phyloP scores from a whole-genome alignment of 1,284 basidiomycete species.

The Sporisorium sorghi region DNA sequence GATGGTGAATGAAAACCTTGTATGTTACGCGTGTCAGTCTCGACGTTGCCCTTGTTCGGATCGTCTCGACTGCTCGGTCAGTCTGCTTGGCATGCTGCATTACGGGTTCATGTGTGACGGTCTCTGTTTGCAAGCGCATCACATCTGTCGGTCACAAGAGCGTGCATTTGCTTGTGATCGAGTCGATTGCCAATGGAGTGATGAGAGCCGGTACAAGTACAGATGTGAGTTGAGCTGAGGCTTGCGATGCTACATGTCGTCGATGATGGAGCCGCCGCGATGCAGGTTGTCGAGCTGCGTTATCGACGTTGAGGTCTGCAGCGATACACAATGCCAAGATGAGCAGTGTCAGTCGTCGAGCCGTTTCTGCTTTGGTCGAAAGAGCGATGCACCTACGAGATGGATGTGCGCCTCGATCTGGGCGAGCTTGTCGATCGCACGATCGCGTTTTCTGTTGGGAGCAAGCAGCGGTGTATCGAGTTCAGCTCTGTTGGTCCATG shows the following conservation, averaged over 20 bases:
- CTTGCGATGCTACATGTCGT: constrained; percentile 16
- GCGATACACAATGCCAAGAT: neutral
- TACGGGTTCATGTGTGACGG: no score
- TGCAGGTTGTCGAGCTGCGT: constrained; percentile 54
- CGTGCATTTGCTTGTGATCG: neutral
- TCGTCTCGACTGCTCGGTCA: no score
- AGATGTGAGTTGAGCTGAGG: neutral
- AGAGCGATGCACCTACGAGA: constrained; percentile 19
- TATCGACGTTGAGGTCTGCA: constrained; percentile 48
- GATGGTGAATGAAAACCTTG: no score
- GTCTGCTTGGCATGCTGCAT: no score
- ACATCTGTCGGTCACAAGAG: no score
- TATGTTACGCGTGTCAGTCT: no score
- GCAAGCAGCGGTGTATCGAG: neutral
- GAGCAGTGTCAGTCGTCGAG: neutral
- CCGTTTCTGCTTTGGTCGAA: neutral
- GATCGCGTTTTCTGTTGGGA: constrained; percentile 19
- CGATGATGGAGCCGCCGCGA: constrained; percentile 46
- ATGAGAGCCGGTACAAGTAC: constrained; percentile 18
- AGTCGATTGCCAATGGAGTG: neutral
- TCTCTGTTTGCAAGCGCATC: no score
- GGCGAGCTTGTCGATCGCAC: constrained; percentile 45
- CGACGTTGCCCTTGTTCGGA: no score
- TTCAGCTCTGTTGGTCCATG: constrained; percentile 6
- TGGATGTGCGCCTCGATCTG: constrained; percentile 55